A percentile compares a stretch with the other conserved stretches of the same genome.
These are phyloP conservation scores for Thielaviopsis musarum DNA, from an alignment of 2,329 filamentous ascomycete species.

Conservation along the genomic window DNA sequence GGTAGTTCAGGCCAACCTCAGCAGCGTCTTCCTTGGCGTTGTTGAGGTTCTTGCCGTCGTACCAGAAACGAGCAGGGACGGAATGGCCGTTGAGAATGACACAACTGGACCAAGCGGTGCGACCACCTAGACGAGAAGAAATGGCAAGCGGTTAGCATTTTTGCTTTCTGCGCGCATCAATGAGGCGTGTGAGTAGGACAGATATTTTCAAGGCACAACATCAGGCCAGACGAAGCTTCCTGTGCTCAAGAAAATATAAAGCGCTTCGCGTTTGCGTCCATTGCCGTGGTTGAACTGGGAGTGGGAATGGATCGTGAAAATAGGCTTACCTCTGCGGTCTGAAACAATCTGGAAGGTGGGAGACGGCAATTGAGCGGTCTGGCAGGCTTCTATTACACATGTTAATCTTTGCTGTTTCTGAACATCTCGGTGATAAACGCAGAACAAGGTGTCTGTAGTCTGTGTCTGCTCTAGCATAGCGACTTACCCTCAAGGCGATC, in stretches of 20 bases:
- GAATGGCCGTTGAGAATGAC: constrained; percentile 53
- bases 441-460: neutral
- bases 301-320: constrained; percentile 11
- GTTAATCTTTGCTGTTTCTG: neutral
- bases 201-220: neutral
- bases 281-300: too few species aligned
- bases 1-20: constrained; percentile 53
- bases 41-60: constrained; percentile 73
- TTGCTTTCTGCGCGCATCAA: neutral
- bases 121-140: constrained; percentile 43
- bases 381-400: constrained; percentile 36
- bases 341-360: constrained; percentile 57
- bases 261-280: neutral
- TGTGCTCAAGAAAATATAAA: neutral
- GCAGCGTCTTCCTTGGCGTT: constrained; percentile 87
- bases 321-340: constrained; percentile 49
- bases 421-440: neutral
- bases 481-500: constrained; percentile 37
- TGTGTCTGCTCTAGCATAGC: constrained; percentile 3
- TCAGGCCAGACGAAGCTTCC: neutral
- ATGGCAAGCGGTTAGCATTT: constrained; percentile 4
- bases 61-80: constrained; percentile 70
- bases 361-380: constrained; percentile 30
- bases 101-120: constrained; percentile 76
- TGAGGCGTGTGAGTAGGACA: neutral